These are phyloP conservation scores for Alloascoidea africana DNA, from an alignment of 805 yeast genomes.

Conservation along the genomic window DNA sequence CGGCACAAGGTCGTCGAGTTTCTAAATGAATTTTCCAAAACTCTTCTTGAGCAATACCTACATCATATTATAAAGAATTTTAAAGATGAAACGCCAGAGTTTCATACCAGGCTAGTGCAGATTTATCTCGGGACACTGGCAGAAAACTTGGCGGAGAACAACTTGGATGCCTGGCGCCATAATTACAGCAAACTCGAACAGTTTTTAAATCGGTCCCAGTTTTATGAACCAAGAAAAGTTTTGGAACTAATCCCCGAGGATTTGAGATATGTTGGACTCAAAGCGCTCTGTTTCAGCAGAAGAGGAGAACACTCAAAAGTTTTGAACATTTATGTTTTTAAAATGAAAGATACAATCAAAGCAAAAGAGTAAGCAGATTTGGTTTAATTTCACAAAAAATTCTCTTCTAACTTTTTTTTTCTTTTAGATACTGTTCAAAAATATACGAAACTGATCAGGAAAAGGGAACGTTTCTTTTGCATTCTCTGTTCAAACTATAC, in stretches of 20 bases:
- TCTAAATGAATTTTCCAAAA: conserved; percentile 19
- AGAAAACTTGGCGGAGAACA: conserved; percentile 6
- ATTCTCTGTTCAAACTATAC: conserved; percentile 29
- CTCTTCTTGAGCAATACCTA: conserved; percentile 29
- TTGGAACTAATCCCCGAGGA: conserved; percentile 15
- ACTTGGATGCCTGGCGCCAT: conserved; percentile 7
- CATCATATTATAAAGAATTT: conserved; percentile 31
- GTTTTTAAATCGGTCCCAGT: conserved; percentile 19
- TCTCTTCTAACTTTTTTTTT: too few relatives aligned
- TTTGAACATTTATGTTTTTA: conserved; percentile 42
- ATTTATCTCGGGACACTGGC: conserved; percentile 24
- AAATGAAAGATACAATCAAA: conserved; percentile 36
- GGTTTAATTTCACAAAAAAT: too few relatives aligned
- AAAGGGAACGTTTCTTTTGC: conserved; percentile 30
- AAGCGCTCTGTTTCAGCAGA: conserved; percentile 41
- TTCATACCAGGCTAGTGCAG: conserved; percentile 29
- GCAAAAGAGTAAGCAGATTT: conserved; percentile 51
- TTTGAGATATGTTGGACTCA: conserved; percentile 21
- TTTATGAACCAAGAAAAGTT: conserved; percentile 24
- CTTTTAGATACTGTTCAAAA: conserved; percentile 41
- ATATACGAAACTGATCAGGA: conserved; percentile 23
- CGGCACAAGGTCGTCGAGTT: conserved; percentile 36
- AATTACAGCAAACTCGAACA: conserved; percentile 17
- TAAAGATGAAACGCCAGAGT: conserved; percentile 19
- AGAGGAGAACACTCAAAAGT: conserved; percentile 49